Evolutionary conservation across 1,284 basidiomycete species (phyloP).

Genomic region (Cutaneotrichosporon dermatis): DNA sequence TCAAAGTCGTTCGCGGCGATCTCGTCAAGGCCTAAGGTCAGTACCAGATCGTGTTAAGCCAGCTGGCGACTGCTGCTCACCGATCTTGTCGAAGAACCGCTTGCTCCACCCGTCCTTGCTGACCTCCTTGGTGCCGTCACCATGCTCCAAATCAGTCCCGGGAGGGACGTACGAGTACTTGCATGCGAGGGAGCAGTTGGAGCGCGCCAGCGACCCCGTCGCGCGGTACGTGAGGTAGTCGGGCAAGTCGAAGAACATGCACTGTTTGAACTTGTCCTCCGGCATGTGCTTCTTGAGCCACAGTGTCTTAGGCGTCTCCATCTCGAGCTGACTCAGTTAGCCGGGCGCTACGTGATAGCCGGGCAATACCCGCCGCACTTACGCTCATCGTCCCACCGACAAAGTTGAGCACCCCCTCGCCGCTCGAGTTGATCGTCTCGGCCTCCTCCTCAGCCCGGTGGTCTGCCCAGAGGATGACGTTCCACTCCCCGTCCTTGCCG

Average conservation of each 20-base stretch:
- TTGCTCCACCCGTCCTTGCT: constrained; percentile 69
- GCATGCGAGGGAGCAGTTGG: constrained; percentile 90
- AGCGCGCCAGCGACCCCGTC: constrained; percentile 72
- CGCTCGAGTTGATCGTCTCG: constrained; percentile 78
- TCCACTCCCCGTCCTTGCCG: constrained; percentile 65
- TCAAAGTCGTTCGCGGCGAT: constrained; percentile 59
- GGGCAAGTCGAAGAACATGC: constrained; percentile 95
- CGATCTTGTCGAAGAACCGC: constrained; percentile 78
- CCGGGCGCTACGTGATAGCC: too few species aligned
- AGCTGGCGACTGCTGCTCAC: constrained; percentile 45
- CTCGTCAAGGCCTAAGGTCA: constrained; percentile 32
- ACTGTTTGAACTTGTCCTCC: constrained; percentile 65
- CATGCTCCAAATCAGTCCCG: constrained; percentile 44
- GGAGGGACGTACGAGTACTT: constrained; percentile 95
- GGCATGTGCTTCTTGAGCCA: constrained; percentile 93
- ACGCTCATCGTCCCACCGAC: constrained; percentile 97
- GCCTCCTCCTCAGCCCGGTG: constrained; percentile 92
- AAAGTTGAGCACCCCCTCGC: constrained; percentile 82
- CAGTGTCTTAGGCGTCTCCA: constrained; percentile 94
- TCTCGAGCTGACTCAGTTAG: constrained; percentile 65
- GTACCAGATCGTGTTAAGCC: too few species aligned
- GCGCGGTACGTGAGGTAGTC: constrained; percentile 94
- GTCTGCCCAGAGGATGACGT: constrained; percentile 83
- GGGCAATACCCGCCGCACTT: constrained; percentile 40
- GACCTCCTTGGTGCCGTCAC: constrained; percentile 37